Percentiles rank a stretch among this genome's conserved stretches.
These are phyloP conservation scores for Colletotrichum sansevieriae DNA, from an alignment of 2,329 filamentous ascomycete genomes.

Conservation along the genomic window DNA sequence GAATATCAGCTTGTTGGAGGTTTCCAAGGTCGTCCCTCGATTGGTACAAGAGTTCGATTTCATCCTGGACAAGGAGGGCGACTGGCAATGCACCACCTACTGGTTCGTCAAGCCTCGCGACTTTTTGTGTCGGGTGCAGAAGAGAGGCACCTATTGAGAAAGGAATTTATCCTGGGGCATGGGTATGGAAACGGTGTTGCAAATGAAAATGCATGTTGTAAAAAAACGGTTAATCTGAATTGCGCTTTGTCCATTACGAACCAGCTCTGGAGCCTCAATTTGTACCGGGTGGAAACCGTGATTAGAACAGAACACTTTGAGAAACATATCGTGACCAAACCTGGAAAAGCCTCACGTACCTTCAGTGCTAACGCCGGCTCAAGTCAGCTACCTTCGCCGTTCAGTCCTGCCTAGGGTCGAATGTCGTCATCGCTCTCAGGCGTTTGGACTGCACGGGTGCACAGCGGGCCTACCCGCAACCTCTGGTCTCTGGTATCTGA, in stretches of 20 bases:
- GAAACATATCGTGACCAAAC: background rate
- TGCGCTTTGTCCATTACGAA: too few species aligned
- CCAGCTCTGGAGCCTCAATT: too few species aligned
- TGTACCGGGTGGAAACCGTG: too few species aligned
- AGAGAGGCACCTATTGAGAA: background rate
- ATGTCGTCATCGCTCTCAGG: background rate
- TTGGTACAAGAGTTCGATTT: slow-evolving; percentile 52
- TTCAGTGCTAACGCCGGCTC: too few species aligned
- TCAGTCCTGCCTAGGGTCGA: background rate
- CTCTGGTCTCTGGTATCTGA: fast-evolving
- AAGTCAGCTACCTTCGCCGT: too few species aligned
- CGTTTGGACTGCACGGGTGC: background rate
- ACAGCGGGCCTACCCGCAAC: background rate
- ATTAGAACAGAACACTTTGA: background rate
- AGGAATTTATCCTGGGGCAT: background rate
- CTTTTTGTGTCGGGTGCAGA: background rate
- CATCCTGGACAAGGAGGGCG: slow-evolving; percentile 3
- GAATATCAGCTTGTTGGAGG: slow-evolving; percentile 55
- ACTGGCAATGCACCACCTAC: background rate
- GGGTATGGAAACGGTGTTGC: too few species aligned
- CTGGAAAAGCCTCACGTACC: background rate
- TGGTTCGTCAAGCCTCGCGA: background rate
- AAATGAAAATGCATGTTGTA: too few species aligned
- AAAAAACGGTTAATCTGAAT: too few species aligned
- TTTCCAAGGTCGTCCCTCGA: slow-evolving; percentile 57